Evolutionary conservation across 768 basidiomycete genomes (phyloP), one percentile per base, ranked within the genome.

Genomic region (Brasilioporus rufonigricans): DNA sequence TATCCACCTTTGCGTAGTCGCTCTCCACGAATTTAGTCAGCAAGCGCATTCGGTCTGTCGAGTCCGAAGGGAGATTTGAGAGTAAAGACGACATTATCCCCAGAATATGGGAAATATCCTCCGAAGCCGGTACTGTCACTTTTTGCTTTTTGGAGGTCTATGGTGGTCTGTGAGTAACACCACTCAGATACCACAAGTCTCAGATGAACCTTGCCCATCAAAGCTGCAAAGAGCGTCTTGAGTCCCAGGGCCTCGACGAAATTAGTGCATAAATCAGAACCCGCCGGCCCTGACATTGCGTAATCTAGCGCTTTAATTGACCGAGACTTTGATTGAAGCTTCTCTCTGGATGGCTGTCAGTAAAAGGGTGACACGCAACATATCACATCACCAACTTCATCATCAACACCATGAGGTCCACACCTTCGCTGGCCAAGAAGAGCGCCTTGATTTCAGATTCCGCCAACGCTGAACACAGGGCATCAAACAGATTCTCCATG

Each of bases 331-430:
- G 92, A 83, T 59, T 93, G 81, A 55, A 82, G 78, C 67, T 93
- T 96, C 58, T 92, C 89, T 71, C 93, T 94, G 64, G 31, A 45
- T 29, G 19, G 31, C 3, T 1, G 33, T 59, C 26, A 48, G 55
- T 56, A n/a, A 61, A 16, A 31, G 16, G 19, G 31, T 3, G 4
- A 18, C 9, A 61, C 16, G 6, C 24, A 29, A 26, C 7, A 24
- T 29, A 21, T 44, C 33, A 50, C n/a, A 36, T 32, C 27, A 74
- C 84, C 43, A 61, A 95, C 93, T 89, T 96, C 89, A 98, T 94
- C 82, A 97, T 89, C 59, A 98, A 77, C n/a, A 97, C 81, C 94
- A 98, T 98, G 32, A 99, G 80, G 63, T 99, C 97, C 14, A 93
- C 84, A 2, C 97, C 97, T 70, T 99, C 97, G 19, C 87, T 87